Base-by-base conservation (phyloP, 495 filamentous ascomycete species). In the Penicillium lividum region DNA sequence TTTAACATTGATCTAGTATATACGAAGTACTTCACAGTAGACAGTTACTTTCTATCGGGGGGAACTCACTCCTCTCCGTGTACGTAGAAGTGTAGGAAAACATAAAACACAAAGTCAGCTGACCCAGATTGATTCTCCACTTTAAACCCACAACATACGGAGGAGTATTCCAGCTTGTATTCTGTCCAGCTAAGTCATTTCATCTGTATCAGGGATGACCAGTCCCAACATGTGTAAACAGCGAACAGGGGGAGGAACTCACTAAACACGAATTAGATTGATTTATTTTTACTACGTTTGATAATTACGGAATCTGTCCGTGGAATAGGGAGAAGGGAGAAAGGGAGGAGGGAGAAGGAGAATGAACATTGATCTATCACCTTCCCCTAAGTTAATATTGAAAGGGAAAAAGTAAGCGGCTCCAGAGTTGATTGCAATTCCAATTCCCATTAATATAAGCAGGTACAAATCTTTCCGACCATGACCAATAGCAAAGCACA, bases 281-380 rank as follows among this genome's bases (percentile, higher is more conserved):
- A 22, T 22, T 22, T 22, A 22, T 22, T 22, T 22, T 22, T 22
- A 22, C 22, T 22, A 22, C 22, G 22, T 22, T 22, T 22, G n/a
- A 27, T 9, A 5, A 10, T 51, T 60, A 56, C 53, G 58, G 58
- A 61, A 18, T 10, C 15, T 22, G 45, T 51, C 58, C 58, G 58
- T 46, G 7, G 53, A 42, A 22, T 22, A 22, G 22, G 47, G 43
- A 56, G 49, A 30, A 28, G 46, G 22, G 48, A 53, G 22, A 27
- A 30, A 28, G 46, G 22, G 48, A 53, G 22, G 10, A 22, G 22
- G 47, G 43, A 56, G 43, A 30, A 28, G 46, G 48, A 53, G 22
- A 27, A 49, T 31, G 51, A 28, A 25, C 53, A 54, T 49, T 50
- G 62, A 64, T 61, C 58, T 31, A 61, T 64, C 62, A 61, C 58